Base-by-base conservation (phyloP, 257 asterid genomes). In the Lycium barbarum region DNA sequence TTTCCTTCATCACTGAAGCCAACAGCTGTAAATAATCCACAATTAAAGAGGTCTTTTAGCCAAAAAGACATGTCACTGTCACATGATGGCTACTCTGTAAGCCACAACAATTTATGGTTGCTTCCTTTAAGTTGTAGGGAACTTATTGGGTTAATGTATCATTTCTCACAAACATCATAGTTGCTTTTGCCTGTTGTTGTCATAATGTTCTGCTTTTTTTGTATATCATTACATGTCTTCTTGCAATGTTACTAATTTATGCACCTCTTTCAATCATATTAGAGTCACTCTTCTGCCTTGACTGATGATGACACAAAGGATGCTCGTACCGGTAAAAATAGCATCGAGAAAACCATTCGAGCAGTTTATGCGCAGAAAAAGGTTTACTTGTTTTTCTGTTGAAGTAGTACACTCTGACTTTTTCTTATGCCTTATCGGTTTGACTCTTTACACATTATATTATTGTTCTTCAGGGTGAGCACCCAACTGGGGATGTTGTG, bases 21-120 rank as follows among this genome's bases (percentile, higher is more conserved):
- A 53, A 53, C 90, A 84, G 79, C 93, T 87, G 88, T 93, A 63
- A 88, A 88, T 81, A 86, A 85, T 87, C 85, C 92, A 74, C 88
- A 87, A 88, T 83, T 87, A 35, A 93, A 92, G 85, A 90, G 94
- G 83, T 91, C 98, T 83, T 86, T 87, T 79, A 92, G 93, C 91
- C 94, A 89, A 82, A 91, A 88, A 84, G 90, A 94, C 85, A 85
- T 90, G 65, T 87, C 91, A 36, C 86, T 53, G 47, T 81, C 90
- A 84, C 92, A 84, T 86, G 98, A 95, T 87, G 96, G 93, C 82
- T 93, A 92, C 89, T 95, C 98, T 84, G 98, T 95, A 93, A 92
- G 98, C 7, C 9, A 7, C 59, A 12, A 26, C 49, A 33, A 15
- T 14, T 78, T 22, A 26, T 53, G 33, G 53, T 14, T 26, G 7